Conservation (phyloP, 108 stramenopile genomes). For the Nitzschia palea region DNA sequence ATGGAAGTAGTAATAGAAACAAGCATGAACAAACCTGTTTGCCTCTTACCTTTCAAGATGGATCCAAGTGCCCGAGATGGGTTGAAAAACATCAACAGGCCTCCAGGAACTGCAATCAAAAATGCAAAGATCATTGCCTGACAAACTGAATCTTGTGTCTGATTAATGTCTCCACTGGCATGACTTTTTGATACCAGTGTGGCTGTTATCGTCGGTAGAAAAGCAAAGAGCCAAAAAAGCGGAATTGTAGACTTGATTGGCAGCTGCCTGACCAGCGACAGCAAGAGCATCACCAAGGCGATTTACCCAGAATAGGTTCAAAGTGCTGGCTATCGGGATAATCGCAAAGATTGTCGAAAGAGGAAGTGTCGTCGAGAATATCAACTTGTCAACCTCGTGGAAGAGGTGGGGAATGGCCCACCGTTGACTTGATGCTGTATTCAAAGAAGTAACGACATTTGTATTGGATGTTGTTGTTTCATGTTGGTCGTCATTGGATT, state of each 20-base stretch:
- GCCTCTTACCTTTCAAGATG: slow-evolving; percentile 49
- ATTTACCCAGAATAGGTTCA: slow-evolving; percentile 83
- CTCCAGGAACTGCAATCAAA: slow-evolving; percentile 46
- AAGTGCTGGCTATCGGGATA: slow-evolving; percentile 61
- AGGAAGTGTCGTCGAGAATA: slow-evolving; percentile 41
- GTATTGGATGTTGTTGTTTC: too few relatives aligned
- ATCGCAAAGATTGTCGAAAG: slow-evolving; percentile 77
- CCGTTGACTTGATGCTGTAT: background rate
- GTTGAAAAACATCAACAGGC: slow-evolving; percentile 45
- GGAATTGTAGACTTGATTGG: slow-evolving; percentile 73
- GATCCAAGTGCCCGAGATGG: slow-evolving; percentile 48
- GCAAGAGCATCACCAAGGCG: slow-evolving; percentile 75
- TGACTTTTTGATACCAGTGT: slow-evolving; percentile 72
- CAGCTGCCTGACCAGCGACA: slow-evolving; percentile 81
- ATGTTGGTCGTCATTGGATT: too few relatives aligned
- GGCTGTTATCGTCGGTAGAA: slow-evolving; percentile 73
- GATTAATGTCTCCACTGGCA: slow-evolving; percentile 59
- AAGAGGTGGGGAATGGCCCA: background rate
- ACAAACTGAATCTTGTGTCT: slow-evolving; percentile 61
- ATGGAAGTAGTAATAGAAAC: too few relatives aligned
- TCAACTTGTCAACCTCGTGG: slow-evolving; percentile 19
- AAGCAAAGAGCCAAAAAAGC: slow-evolving; percentile 75
- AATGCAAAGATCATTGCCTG: slow-evolving; percentile 63
- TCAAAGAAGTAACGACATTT: too few relatives aligned
- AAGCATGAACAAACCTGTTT: too few relatives aligned